Evolutionary conservation across 2,329 filamentous ascomycete species (phyloP).

Genomic region (Monilinia vaccinii-corymbosi): DNA sequence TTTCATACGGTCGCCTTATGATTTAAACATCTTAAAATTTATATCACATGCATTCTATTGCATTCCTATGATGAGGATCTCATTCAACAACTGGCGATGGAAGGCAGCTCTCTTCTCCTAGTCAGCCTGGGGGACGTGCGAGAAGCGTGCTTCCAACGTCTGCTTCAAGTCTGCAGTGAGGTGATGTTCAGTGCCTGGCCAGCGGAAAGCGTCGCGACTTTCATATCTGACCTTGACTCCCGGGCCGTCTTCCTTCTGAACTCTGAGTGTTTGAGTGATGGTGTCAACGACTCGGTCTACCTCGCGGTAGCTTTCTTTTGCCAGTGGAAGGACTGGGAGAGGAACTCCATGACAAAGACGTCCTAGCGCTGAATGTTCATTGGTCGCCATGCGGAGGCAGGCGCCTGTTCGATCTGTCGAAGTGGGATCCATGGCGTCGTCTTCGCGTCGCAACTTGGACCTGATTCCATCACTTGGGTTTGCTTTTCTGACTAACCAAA

Average conservation of each 20-base stretch:
- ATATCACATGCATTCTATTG: background rate
- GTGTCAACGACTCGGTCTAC: background rate
- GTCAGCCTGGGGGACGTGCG: background rate
- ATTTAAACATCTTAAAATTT: background rate
- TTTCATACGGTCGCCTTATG: too few species aligned
- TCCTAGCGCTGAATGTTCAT: background rate
- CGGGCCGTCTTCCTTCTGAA: background rate
- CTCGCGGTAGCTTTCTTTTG: background rate
- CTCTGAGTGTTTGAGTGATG: background rate
- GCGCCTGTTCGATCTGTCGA: background rate
- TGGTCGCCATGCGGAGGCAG: background rate
- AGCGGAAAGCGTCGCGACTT: background rate
- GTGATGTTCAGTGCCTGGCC: background rate
- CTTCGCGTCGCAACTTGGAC: too few species aligned
- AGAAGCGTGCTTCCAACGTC: background rate
- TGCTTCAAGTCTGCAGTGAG: background rate
- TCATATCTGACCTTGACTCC: background rate
- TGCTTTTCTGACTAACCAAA: background rate
- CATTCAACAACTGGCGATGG: background rate
- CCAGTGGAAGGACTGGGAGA: background rate
- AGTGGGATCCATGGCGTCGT: background rate
- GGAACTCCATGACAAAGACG: too few species aligned
- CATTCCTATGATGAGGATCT: background rate
- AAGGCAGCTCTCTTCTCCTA: background rate
- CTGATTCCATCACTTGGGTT: background rate